These are phyloP conservation scores for Sindora glabra DNA, from an alignment of 306 rosid species.

Conservation along the genomic window DNA sequence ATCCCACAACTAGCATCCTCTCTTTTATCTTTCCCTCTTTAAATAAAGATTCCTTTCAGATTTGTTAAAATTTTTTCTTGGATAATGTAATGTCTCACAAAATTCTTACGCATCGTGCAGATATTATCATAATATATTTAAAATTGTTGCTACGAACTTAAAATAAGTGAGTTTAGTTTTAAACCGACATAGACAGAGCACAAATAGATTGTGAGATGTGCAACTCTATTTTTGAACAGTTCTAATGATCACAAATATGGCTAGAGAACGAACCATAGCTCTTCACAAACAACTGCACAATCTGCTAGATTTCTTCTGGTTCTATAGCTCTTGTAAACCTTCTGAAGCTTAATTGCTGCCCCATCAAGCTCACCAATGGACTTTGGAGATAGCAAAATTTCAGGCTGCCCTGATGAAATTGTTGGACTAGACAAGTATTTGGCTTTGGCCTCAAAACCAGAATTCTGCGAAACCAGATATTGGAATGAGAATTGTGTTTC, in stretches of 20 bases:
- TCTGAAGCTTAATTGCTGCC: conserved; percentile 51
- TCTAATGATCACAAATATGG: not conserved
- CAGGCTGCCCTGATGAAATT: not conserved
- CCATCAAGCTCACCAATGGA: conserved; percentile 32
- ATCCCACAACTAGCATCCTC: too few species aligned
- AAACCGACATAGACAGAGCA: too few species aligned
- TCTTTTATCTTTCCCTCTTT: too few species aligned
- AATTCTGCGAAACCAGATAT: conserved; percentile 14
- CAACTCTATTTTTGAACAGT: too few species aligned
- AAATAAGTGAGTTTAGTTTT: too few species aligned
- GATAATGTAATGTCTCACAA: too few species aligned
- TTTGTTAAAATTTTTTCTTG: too few species aligned
- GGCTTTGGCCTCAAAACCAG: conserved; percentile 5
- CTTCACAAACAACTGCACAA: conserved; percentile 43
- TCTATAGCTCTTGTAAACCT: conserved; percentile 39
- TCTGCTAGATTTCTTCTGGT: conserved; percentile 50
- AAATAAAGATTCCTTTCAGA: too few species aligned
- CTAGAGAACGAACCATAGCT: conserved; percentile 34
- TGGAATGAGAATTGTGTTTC: conserved; percentile 30
- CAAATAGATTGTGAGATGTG: too few species aligned
- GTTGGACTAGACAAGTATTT: not conserved
- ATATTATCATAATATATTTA: too few species aligned
- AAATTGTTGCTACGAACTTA: too few species aligned
- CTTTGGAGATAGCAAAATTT: not conserved
- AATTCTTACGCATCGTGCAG: too few species aligned